phyloP scores from a whole-genome alignment of 495 filamentous ascomycete species.

The Neurospora terricola region DNA sequence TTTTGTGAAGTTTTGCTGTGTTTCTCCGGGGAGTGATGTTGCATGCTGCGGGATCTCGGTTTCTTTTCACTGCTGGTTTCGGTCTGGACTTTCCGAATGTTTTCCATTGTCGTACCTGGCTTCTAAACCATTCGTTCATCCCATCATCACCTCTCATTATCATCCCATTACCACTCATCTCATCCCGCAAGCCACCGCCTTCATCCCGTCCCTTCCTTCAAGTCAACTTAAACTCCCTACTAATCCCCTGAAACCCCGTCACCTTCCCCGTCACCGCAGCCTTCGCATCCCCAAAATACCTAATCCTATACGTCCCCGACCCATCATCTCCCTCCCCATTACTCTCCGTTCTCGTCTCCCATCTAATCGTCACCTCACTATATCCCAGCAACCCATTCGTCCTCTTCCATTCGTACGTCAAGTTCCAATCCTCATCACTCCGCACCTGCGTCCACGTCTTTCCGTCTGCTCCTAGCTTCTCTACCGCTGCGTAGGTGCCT shows the following conservation, averaged over 20 bases:
- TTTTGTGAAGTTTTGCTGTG: no score
- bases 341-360: slow-evolving; percentile 55
- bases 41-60: not conserved
- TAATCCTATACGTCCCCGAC: slow-evolving; percentile 65
- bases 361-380: slow-evolving; percentile 66
- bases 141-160: not conserved
- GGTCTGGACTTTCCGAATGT: not conserved
- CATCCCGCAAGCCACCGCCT: not conserved
- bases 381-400: slow-evolving; percentile 62
- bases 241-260: slow-evolving; percentile 62
- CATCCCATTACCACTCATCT: not conserved
- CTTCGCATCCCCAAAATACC: slow-evolving; percentile 71
- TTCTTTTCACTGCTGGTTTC: not conserved
- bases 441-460: slow-evolving; percentile 57
- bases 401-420: slow-evolving; percentile 74
- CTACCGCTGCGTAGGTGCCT: slow-evolving; percentile 71
- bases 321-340: slow-evolving; percentile 44
- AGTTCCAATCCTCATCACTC: slow-evolving; percentile 68
- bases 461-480: slow-evolving; percentile 38
- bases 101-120: not conserved
- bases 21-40: no score
- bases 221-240: slow-evolving; percentile 47
- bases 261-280: slow-evolving; percentile 60
- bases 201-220: slow-evolving; percentile 5
- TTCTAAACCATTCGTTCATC: not conserved